phyloP scores from a whole-genome alignment of 2,329 filamentous ascomycete species.

The Phoma sp. region DNA sequence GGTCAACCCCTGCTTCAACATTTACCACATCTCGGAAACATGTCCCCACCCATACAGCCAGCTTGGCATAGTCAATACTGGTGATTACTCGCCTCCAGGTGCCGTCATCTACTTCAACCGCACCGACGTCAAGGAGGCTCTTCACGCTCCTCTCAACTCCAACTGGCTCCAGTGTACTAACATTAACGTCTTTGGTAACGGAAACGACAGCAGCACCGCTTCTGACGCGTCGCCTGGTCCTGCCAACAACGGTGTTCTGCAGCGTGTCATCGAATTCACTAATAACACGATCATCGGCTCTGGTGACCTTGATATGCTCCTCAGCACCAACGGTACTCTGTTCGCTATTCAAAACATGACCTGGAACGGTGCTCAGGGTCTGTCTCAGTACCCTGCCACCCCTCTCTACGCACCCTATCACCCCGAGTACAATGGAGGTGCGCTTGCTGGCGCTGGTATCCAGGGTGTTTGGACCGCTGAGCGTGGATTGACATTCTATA shows the following conservation, averaged over 20 bases:
- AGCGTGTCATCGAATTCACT: conserved; percentile 59
- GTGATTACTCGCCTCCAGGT: conserved; percentile 51
- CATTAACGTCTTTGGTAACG: conserved; percentile 53
- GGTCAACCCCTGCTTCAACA: conserved; percentile 60
- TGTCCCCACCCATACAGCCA: conserved; percentile 54
- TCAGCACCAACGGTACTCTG: conserved; percentile 61
- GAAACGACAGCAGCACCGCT: conserved; percentile 26
- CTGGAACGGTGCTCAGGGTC: conserved; percentile 59
- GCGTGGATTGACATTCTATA: conserved; percentile 57
- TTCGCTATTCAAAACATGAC: conserved; percentile 63
- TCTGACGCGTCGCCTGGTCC: conserved; percentile 50
- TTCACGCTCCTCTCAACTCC: conserved; percentile 56
- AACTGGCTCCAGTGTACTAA: conserved; percentile 54
- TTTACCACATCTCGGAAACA: conserved; percentile 56
- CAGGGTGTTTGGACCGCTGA: conserved; percentile 53
- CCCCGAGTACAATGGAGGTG: conserved; percentile 50
- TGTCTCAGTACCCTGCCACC: conserved; percentile 52
- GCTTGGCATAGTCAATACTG: conserved; percentile 49
- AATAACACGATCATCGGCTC: conserved; percentile 61
- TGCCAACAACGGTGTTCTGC: conserved; percentile 52
- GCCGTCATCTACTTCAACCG: conserved; percentile 60
- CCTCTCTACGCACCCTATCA: conserved; percentile 56
- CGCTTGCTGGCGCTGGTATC: conserved; percentile 51
- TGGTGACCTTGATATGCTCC: conserved; percentile 58
- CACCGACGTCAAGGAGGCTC: conserved; percentile 58